Percentiles rank a stretch among this genome's conserved stretches.
phyloP scores from a whole-genome alignment of 768 basidiomycete genomes.

The Omphalotus guepiniiformis region DNA sequence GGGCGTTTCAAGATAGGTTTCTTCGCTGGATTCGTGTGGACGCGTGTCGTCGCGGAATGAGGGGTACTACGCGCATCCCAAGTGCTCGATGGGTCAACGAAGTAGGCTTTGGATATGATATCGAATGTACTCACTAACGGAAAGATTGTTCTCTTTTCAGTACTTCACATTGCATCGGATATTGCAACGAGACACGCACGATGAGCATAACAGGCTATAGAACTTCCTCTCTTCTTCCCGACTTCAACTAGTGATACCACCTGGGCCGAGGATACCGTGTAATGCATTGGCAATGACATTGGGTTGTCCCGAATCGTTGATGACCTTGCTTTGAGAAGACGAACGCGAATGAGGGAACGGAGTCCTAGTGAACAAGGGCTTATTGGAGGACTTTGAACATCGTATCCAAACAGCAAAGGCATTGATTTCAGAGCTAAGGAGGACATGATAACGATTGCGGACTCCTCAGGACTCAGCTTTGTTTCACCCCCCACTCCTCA shows the following conservation, averaged over 20 bases:
- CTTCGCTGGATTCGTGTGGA: constrained; percentile 6
- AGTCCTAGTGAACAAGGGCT: constrained; percentile 9
- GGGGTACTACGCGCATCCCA: background rate
- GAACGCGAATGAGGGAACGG: constrained; percentile 13
- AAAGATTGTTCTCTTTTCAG: too few species aligned
- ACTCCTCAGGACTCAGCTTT: background rate
- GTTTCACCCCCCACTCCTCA: constrained; percentile 16
- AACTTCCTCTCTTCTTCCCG: constrained; percentile 8
- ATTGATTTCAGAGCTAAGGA: too few species aligned
- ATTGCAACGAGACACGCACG: constrained; percentile 4
- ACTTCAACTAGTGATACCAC: constrained; percentile 3
- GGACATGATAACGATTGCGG: background rate
- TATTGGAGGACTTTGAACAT: background rate
- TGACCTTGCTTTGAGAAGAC: constrained; percentile 12
- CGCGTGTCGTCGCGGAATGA: background rate
- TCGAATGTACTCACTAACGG: background rate
- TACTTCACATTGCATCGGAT: too few species aligned
- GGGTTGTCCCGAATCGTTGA: constrained; percentile 7
- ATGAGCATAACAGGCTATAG: constrained; percentile 11
- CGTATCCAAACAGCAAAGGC: background rate
- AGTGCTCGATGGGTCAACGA: background rate
- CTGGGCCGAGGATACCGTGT: background rate
- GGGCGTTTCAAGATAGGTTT: constrained; percentile 15
- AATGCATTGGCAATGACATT: background rate
- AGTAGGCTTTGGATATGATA: background rate